phyloP scores from a whole-genome alignment of 164 flowering plant species.

The Santalum album region DNA sequence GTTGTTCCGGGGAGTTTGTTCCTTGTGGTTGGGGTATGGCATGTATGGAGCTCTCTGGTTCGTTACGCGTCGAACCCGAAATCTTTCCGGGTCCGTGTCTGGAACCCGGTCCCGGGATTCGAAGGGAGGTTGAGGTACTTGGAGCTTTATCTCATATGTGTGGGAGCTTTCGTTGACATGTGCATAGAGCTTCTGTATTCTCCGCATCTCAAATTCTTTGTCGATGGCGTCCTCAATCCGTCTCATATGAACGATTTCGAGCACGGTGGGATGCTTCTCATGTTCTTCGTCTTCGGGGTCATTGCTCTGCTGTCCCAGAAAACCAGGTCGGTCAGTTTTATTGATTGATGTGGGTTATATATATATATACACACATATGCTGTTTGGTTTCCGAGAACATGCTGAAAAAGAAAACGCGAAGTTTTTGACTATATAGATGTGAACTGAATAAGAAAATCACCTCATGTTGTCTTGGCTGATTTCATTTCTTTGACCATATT shows the following conservation, averaged over 20 bases:
- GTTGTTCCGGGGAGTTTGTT: conserved; percentile 83
- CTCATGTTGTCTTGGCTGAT: too few species aligned
- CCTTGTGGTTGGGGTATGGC: conserved; percentile 77
- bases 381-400: too few species aligned
- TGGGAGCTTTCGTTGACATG: conserved; percentile 68
- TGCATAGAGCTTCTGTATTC: conserved; percentile 84
- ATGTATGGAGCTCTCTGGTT: conserved; percentile 61
- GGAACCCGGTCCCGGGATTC: conserved; percentile 77
- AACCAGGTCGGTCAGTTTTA: too few species aligned
- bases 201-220: conserved; percentile 75
- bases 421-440: too few species aligned
- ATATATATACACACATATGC: too few species aligned
- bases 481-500: too few species aligned
- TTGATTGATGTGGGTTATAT: too few species aligned
- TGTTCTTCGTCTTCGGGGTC: conserved; percentile 84
- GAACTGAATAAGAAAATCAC: too few species aligned
- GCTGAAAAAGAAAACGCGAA: too few species aligned
- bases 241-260: conserved; percentile 92
- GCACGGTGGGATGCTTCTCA: conserved; percentile 92
- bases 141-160: conserved; percentile 66
- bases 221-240: conserved; percentile 78
- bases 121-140: conserved; percentile 60
- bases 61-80: conserved; percentile 55
- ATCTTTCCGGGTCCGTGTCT: conserved; percentile 57
- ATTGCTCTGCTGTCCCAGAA: conserved; percentile 57